Percentiles rank a stretch among this genome's conserved stretches.
phyloP scores from a whole-genome alignment of 371 early-diverging fungal genomes.

The Apophysomyces variabilis region DNA sequence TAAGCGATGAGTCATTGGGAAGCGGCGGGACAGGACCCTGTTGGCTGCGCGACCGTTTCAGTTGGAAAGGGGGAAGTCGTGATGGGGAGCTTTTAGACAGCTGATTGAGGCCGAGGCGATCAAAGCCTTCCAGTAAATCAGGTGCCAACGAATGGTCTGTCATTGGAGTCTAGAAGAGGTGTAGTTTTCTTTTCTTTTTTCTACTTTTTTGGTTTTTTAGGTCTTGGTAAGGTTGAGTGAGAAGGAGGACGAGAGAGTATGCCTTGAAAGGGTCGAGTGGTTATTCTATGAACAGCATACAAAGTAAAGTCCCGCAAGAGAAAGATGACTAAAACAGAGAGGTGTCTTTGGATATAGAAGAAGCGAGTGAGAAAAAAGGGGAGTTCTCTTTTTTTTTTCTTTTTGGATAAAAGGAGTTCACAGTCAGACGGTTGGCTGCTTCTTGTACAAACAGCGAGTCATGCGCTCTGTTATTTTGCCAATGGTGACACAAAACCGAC shows the following conservation, averaged over 20 bases:
- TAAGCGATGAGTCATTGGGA: constrained; percentile 1
- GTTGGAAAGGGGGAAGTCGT: constrained; percentile 25
- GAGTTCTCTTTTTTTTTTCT: background rate
- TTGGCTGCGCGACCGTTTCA: constrained; percentile 26
- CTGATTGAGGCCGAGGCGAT: constrained; percentile 22
- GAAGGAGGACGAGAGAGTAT: background rate
- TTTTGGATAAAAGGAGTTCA: constrained; percentile 12
- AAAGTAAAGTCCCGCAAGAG: background rate
- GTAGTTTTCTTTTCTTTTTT: too few species aligned
- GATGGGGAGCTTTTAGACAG: constrained; percentile 27
- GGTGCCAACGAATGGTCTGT: constrained; percentile 24
- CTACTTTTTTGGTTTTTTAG: background rate
- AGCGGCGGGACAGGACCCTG: constrained; percentile 18
- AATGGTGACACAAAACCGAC: constrained; percentile 5
- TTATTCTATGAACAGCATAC: constrained; percentile 9
- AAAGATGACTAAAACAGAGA: constrained; percentile 3
- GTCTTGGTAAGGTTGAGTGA: background rate
- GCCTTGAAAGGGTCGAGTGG: constrained; percentile 3
- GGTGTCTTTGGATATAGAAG: background rate
- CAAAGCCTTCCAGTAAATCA: constrained; percentile 24
- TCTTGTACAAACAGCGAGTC: constrained; percentile 12
- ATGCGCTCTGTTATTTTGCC: constrained; percentile 7
- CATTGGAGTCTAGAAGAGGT: constrained; percentile 16
- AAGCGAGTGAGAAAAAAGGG: constrained; percentile 11
- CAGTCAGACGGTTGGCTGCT: constrained; percentile 12